Base-by-base conservation (phyloP, 306 rosid genomes). In the Herpetospermum pedunculosum region DNA sequence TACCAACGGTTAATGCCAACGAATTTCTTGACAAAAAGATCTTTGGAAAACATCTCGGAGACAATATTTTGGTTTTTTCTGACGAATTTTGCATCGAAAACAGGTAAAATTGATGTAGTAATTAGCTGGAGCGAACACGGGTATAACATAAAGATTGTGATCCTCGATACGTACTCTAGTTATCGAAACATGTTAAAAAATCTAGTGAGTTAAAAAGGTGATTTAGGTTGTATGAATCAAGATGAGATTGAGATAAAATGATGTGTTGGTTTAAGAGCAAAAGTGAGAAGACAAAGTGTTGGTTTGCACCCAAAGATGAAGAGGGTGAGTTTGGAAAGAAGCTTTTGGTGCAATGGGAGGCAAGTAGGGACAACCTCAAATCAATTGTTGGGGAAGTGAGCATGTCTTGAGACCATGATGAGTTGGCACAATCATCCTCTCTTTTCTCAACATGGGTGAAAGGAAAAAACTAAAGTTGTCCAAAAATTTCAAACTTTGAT, bases 311-410 rank as follows among this genome's bases (percentile, higher is more conserved):
- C 18, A 9, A 25, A 0, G 52, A 67, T 25, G 30, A 25, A 68
- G 14, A 11, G 63, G 11, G 3, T 14, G 38, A 35, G 50, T 41
- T 11, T 19, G 32, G 4, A 26, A 26, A 12, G 34, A 41, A 38
- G 40, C 38, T 25, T 68, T 68, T 14, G 73, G 38, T 13, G 54
- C 0, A 25, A 46, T 46, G 74, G 74, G 5, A 70, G 74, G 57
- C 74, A 70, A 18, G 74, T 70, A 46, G 74, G 74, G 74, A 47
- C 74, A 70, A 7, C 74, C 58, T 46, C 43, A 70, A 70, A 29
- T 13, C 57, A 28, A 0, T 44, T 70, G 74, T 70, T 70, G 74
- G 74, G 74, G 9, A 46, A 64, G n/a, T 43, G 54, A 64, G 71
- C 30, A 64, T 35, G 71, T 8, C 14, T 64, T 65, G 16, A 38